Evolutionary conservation across 768 basidiomycete species (phyloP), one percentile per base, ranked within the genome.

Genomic region (Kwoniella dendrophila): DNA sequence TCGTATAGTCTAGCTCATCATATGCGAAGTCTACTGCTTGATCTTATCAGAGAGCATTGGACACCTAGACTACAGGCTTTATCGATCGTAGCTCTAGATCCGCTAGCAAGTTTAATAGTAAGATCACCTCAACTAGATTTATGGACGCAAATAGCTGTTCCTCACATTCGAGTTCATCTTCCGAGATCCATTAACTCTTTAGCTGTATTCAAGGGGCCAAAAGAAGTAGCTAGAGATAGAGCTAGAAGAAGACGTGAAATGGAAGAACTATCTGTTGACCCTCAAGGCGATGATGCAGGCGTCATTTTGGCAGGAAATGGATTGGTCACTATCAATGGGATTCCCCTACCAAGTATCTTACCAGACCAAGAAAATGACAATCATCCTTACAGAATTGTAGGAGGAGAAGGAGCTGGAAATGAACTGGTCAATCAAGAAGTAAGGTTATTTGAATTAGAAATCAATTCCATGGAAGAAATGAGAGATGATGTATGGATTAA

Each of bases 361-460:
- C 36, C 8, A 38, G 36, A 8, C 36, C 36, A 38, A 18, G 34
- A 34, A 20, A 49, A 47, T 29, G 62, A 62, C 10, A 52, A 47
- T 4, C 8, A 56, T 22, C n/a, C n/a, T n/a, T n/a, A n/a, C n/a
- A 20, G 45, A 32, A 41, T 70, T 4, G 67, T 73, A 7, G 72
- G 72, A 24, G 72, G 72, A 18, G 69, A 71, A 59, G 72, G 69
- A 16, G 18, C 40, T 14, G 73, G 70, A 10, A 64, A 66, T 10
- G 68, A 49, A 11, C 43, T 74, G n/a, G 33, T 74, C 18, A 33
- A 72, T 44, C 51, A 62, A 24, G 53, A 59, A 27, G 67, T 62
- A 29, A 55, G 51, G n/a, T 44, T 74, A 26, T 74, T 74, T 44
- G 73, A 74, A 54, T 63, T 74, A 32, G 73, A 74, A 56, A 70